phyloP scores from a whole-genome alignment of 371 early-diverging fungal species.

The Syncephalastrum contaminatum region DNA sequence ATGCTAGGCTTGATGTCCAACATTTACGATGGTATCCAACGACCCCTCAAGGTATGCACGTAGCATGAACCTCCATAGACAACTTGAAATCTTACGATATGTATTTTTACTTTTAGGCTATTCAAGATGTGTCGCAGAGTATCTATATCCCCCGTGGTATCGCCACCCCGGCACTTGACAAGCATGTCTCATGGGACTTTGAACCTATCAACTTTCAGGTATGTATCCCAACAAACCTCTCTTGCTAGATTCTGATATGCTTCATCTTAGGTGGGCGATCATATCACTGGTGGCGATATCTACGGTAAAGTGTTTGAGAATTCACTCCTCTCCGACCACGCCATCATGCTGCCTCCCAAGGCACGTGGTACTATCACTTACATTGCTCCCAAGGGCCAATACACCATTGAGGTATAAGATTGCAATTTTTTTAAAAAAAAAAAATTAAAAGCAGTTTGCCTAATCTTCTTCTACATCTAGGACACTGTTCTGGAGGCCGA shows the following conservation, averaged over 20 bases:
- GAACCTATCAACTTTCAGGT: constrained; percentile 87
- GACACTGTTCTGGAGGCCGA: constrained; percentile 96
- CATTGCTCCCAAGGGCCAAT: constrained; percentile 95
- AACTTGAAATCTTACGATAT: no score
- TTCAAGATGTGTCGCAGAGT: constrained; percentile 90
- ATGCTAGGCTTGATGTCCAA: constrained; percentile 88
- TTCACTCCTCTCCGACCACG: constrained; percentile 89
- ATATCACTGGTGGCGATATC: constrained; percentile 98
- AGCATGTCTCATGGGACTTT: constrained; percentile 93
- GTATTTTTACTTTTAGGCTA: constrained; percentile 73
- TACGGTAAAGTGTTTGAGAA: constrained; percentile 98
- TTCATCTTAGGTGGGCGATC: constrained; percentile 81
- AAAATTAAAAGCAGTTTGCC: not conserved
- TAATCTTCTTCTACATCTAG: constrained; percentile 20
- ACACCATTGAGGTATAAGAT: constrained; percentile 75
- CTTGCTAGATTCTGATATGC: not conserved
- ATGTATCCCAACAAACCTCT: not conserved
- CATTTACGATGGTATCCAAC: constrained; percentile 99
- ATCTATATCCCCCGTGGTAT: constrained; percentile 99
- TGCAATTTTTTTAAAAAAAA: no score
- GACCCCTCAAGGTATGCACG: constrained; percentile 85
- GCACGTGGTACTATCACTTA: constrained; percentile 94
- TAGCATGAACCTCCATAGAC: no score
- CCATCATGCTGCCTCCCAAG: constrained; percentile 97
- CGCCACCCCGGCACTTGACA: constrained; percentile 96